Evolutionary conservation across 768 basidiomycete species (phyloP).

Genomic region (Leccinum pellstonianum): DNA sequence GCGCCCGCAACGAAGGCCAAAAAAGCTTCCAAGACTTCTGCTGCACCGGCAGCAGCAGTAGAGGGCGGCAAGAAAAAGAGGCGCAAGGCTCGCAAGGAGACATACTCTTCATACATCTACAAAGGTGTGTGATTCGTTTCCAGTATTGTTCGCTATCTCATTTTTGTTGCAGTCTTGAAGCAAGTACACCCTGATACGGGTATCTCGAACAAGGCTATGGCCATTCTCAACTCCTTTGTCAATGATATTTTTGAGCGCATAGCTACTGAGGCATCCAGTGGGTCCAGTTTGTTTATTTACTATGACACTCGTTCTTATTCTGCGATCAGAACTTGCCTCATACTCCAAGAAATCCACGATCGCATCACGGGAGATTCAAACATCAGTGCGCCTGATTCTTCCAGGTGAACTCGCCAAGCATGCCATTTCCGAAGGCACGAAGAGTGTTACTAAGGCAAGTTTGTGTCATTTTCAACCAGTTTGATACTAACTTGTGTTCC

Average conservation of each 20-base stretch:
- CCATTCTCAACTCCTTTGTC: conserved; percentile 89
- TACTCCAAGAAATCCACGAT: conserved; percentile 99
- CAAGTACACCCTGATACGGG: conserved; percentile 98
- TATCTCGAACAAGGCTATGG: conserved; percentile 98
- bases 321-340: conserved; percentile 75
- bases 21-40: conserved; percentile 59
- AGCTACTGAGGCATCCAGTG: conserved; percentile 85
- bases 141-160: conserved; percentile 1
- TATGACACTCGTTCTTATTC: background rate
- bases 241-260: conserved; percentile 95
- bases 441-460: conserved; percentile 62
- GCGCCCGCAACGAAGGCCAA: conserved; percentile 39
- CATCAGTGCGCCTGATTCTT: conserved; percentile 90
- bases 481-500: conserved; percentile 1
- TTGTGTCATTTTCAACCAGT: background rate
- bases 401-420: conserved; percentile 98
- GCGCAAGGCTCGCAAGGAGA: conserved; percentile 87
- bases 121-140: conserved; percentile 51
- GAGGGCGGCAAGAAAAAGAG: conserved; percentile 86
- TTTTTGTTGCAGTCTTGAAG: conserved; percentile 65
- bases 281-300: conserved; percentile 27
- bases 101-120: conserved; percentile 94
- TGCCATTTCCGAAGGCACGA: conserved; percentile 94
- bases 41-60: conserved; percentile 48
- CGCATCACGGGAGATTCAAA: conserved; percentile 98